Evolutionary conservation across 352 stramenopile genomes (phyloP).

Genomic region (Globisporangium iwayamae): DNA sequence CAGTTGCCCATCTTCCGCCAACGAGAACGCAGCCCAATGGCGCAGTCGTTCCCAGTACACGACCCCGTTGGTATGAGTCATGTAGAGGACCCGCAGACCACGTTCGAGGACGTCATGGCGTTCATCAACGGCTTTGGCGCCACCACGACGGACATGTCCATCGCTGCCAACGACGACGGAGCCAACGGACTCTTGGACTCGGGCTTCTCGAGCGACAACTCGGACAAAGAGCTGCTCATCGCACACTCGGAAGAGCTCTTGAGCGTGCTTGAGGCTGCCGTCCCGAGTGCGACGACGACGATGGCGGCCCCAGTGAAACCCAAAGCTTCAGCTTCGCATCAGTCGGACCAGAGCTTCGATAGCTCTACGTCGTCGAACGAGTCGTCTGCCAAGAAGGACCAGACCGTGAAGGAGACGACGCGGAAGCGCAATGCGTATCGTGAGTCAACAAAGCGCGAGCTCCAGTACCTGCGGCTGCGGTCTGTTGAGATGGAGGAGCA

Average conservation of each 20-base stretch:
- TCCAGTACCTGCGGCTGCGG: constrained; percentile 25
- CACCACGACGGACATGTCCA: background rate
- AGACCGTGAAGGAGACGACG: constrained; percentile 2
- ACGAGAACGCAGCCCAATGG: background rate
- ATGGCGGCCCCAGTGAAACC: background rate
- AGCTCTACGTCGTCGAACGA: background rate
- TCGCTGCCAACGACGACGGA: background rate
- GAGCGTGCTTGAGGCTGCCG: background rate
- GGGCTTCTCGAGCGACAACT: background rate
- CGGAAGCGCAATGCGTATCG: constrained; percentile 31
- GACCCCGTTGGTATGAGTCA: no score
- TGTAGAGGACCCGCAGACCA: background rate
- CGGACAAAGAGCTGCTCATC: background rate
- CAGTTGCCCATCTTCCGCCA: background rate
- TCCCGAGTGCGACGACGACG: background rate
- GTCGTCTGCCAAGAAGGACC: background rate
- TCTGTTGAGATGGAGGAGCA: constrained; percentile 28
- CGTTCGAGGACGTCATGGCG: constrained; percentile 10
- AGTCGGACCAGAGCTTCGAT: no score
- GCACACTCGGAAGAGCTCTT: background rate
- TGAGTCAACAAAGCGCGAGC: constrained; percentile 31
- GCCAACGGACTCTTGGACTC: background rate
- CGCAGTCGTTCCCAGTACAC: background rate
- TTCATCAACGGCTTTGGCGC: constrained; percentile 11
- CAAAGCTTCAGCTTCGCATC: background rate